Evolutionary conservation across 169 alveolate species (phyloP).

Genomic region (Plasmodium malariae): DNA sequence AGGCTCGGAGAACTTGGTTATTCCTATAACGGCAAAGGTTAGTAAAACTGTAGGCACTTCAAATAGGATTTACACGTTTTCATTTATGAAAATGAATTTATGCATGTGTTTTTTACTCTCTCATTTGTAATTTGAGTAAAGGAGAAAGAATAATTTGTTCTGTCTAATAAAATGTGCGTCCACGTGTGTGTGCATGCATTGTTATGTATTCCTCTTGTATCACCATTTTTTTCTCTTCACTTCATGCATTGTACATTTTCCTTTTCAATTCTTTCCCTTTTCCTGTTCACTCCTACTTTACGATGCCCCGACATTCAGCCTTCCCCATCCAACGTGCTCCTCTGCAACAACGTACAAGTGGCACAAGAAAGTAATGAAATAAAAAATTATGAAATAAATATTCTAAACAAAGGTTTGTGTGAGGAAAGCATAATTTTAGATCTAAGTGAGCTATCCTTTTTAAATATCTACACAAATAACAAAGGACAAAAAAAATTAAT

Average conservation of each 20-base stretch:
- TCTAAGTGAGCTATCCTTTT: background rate
- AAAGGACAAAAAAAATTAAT: constrained; percentile 2
- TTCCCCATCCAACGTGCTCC: constrained; percentile 2
- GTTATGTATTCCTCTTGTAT: too few species aligned
- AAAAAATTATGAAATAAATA: constrained; percentile 22
- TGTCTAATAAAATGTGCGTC: too few species aligned
- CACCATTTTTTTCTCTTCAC: too few species aligned
- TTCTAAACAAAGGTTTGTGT: constrained; percentile 46
- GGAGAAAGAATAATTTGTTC: too few species aligned
- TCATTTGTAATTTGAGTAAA: too few species aligned
- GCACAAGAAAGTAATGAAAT: constrained; percentile 30
- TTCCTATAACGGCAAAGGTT: constrained; percentile 48
- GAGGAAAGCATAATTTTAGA: constrained; percentile 45
- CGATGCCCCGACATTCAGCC: constrained; percentile 4
- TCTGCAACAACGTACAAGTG: background rate
- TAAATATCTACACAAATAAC: constrained; percentile 6
- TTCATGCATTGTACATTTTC: too few species aligned
- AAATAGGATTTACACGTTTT: too few species aligned
- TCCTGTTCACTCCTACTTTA: background rate
- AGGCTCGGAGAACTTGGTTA: constrained; percentile 13
- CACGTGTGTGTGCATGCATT: too few species aligned
- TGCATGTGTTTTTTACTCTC: too few species aligned
- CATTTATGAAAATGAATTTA: too few species aligned
- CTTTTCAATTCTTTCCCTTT: too few species aligned
- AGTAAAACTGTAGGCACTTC: background rate